phyloP scores from a whole-genome alignment of 176 grass and related monocot genomes.

The Phragmites australis region DNA sequence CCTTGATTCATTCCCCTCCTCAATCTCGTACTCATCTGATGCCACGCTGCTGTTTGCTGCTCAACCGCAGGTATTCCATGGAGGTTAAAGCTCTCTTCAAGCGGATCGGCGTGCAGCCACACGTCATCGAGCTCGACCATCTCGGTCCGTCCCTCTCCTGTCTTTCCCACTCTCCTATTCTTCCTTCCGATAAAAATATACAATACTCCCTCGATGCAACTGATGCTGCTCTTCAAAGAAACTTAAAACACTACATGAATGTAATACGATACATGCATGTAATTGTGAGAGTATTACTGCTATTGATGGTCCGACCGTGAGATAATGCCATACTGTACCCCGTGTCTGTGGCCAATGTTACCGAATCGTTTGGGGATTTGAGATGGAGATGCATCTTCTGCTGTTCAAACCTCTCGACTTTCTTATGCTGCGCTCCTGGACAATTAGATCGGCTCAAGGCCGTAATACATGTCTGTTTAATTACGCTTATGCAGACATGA shows the following conservation, averaged over 20 bases:
- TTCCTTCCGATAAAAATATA: neutral
- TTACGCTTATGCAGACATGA: neutral
- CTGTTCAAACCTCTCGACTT: neutral
- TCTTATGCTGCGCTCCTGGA: no score
- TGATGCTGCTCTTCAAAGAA: neutral
- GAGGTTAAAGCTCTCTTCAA: slow-evolving; percentile 95
- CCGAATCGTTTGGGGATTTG: neutral
- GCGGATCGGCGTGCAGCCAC: slow-evolving; percentile 63
- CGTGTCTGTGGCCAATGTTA: neutral
- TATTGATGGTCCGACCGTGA: neutral
- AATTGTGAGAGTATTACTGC: neutral
- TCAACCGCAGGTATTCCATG: slow-evolving; percentile 63
- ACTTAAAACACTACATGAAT: neutral
- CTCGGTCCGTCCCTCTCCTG: slow-evolving; percentile 49
- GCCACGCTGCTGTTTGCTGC: neutral
- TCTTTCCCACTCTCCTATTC: neutral
- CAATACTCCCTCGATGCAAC: neutral
- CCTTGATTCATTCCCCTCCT: neutral
- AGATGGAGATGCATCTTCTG: neutral
- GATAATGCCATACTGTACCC: no score
- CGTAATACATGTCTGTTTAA: neutral
- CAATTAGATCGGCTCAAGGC: neutral
- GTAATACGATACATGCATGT: no score
- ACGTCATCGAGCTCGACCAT: slow-evolving; percentile 85
- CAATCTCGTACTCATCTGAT: neutral